These are phyloP conservation scores for Ceratonia siliqua DNA, from an alignment of 306 rosid species.

Conservation along the genomic window DNA sequence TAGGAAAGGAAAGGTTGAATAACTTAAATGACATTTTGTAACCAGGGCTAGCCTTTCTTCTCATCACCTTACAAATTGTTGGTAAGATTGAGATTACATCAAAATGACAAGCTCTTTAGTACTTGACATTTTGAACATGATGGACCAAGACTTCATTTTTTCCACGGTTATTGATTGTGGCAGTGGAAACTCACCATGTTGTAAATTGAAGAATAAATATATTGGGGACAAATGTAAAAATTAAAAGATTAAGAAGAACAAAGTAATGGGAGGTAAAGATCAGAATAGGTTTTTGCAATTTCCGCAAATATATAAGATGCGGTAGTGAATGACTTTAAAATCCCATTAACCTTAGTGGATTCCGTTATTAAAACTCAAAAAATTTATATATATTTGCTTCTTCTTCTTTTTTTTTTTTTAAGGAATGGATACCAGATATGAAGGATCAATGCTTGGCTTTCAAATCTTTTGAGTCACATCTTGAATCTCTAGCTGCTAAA, in stretches of 20 bases:
- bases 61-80: not conserved
- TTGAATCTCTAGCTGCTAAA: slow-evolving; percentile 25
- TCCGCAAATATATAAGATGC: not conserved
- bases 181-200: too few relatives aligned
- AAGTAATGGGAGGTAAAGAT: too few relatives aligned
- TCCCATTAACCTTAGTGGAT: not conserved
- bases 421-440: slow-evolving; percentile 41
- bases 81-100: not conserved
- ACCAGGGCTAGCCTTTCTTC: not conserved
- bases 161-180: too few relatives aligned
- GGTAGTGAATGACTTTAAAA: not conserved
- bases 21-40: not conserved
- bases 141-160: too few relatives aligned
- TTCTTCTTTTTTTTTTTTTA: slow-evolving; percentile 14
- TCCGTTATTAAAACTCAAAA: not conserved
- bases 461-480: slow-evolving; percentile 26
- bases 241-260: too few relatives aligned
- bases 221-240: too few relatives aligned
- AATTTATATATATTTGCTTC: too few relatives aligned
- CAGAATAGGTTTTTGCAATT: too few relatives aligned
- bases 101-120: not conserved
- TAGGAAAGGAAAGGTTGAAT: not conserved
- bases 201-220: too few relatives aligned
- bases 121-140: not conserved
- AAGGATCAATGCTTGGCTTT: slow-evolving; percentile 26